Evolutionary conservation across 768 basidiomycete species (phyloP).

Genomic region (Agrocybe pediades): DNA sequence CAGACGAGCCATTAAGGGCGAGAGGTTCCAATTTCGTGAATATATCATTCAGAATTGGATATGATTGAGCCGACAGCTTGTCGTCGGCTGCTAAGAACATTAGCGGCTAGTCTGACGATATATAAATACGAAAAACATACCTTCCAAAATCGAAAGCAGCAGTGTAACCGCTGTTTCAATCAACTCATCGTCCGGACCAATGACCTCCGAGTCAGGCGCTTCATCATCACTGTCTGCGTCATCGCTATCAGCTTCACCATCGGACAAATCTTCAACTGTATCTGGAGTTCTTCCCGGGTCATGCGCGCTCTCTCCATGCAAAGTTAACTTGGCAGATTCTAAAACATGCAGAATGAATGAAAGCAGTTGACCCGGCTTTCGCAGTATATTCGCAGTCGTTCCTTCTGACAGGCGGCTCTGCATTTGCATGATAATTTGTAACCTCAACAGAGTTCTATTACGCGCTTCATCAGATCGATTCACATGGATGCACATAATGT

Average conservation of each 20-base stretch:
- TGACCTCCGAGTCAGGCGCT: constrained; percentile 37
- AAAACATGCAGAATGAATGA: constrained; percentile 82
- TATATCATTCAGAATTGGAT: constrained; percentile 72
- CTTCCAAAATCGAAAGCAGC: constrained; percentile 84
- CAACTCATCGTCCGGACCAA: constrained; percentile 61
- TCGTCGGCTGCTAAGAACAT: constrained; percentile 45
- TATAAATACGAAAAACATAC: constrained; percentile 39
- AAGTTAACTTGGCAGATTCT: constrained; percentile 35
- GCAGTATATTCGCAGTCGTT: constrained; percentile 56
- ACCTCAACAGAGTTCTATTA: constrained; percentile 63
- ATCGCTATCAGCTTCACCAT: constrained; percentile 39
- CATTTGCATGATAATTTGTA: constrained; percentile 84
- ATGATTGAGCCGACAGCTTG: constrained; percentile 57
- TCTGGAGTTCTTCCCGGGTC: constrained; percentile 13
- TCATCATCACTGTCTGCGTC: constrained; percentile 67
- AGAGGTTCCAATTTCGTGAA: constrained; percentile 63
- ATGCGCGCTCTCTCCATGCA: constrained; percentile 15
- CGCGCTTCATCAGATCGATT: neutral
- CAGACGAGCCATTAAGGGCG: constrained; percentile 44
- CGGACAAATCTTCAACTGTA: constrained; percentile 10
- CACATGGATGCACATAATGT: neutral
- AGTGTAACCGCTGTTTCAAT: constrained; percentile 77
- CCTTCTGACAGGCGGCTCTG: constrained; percentile 66
- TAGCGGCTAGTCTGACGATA: neutral
- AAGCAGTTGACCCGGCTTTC: constrained; percentile 73